Evolutionary conservation across 2,329 filamentous ascomycete species (phyloP).

Genomic region (Penicillium sp.): DNA sequence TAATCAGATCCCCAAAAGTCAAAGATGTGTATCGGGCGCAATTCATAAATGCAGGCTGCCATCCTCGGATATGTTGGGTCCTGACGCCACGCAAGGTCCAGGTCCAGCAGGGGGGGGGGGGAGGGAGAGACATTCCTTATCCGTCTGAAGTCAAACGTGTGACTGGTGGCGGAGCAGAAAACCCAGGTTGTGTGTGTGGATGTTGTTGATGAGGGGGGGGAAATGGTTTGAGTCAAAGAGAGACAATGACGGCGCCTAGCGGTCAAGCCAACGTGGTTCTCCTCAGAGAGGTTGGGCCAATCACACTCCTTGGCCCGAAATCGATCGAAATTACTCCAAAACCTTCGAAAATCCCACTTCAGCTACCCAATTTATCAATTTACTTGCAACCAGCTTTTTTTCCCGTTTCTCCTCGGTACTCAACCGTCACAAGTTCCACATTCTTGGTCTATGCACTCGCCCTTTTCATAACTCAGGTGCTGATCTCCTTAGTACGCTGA

Average conservation of each 20-base stretch:
- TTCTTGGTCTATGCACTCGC: background rate
- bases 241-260: slow-evolving; percentile 1
- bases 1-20: background rate
- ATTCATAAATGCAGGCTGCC: slow-evolving; percentile 17
- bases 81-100: slow-evolving; percentile 24
- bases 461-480: background rate
- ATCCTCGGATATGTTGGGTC: slow-evolving; percentile 14
- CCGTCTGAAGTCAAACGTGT: slow-evolving; percentile 2
- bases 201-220: background rate
- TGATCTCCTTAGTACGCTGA: slow-evolving; percentile 9
- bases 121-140: slow-evolving; percentile 14
- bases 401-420: slow-evolving; percentile 6
- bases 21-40: background rate
- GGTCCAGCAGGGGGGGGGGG: slow-evolving; percentile 20
- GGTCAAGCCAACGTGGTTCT: slow-evolving; percentile 9
- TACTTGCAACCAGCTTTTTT: background rate
- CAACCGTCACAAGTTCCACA: slow-evolving; percentile 5
- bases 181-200: background rate
- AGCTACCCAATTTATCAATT: background rate
- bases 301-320: background rate
- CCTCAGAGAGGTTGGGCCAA: slow-evolving; percentile 8
- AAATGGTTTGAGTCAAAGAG: background rate
- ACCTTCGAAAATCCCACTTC: background rate
- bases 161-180: slow-evolving; percentile 13
- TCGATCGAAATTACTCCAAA: slow-evolving; percentile 4